Base-by-base conservation (phyloP, 495 filamentous ascomycete genomes). In the Lophium mytilinum region DNA sequence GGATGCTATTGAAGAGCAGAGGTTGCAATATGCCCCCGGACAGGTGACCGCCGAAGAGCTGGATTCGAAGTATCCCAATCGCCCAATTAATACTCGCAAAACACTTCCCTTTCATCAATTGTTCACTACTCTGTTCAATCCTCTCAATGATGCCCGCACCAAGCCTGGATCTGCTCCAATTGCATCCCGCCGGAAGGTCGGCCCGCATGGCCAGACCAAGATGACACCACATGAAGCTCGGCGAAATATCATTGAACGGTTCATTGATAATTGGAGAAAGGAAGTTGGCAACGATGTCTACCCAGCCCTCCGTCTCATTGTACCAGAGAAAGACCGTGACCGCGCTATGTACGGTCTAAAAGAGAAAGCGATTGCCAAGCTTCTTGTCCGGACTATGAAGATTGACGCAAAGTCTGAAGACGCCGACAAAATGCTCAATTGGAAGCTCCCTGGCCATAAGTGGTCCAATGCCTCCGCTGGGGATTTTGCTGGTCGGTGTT, bases 311-410 rank as follows among this genome's bases (percentile, higher is more conserved):
- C 81, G 93, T 36, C 76, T 98, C 50, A 94, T 97, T 63, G 73
- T 95, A n/a, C 89, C 90, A 0, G 89, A 92, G 63, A 95, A 95
- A 66, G 93, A 98, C 66, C 80, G 91, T 35, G 91, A 97, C 57
- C 81, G 93, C 36, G 86, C 87, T 36, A 90, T 95, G 81, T 98
- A 98, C 65, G 88, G 91, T 3, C 77, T 98, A 33, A 97, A 97
- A 69, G 93, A 98, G 73, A 90, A 87, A 69, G 81, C 81, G 14
- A 91, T 97, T 53, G 91, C 84, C 4, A 95, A 88, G 63, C 71
- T 98, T 40, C 75, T 97, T 5, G 88, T 97, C 37, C 88, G 88
- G 61, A 78, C 94, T 37, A 87, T 96, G 81, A 93, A 91, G 69
- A 95, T 98, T 65, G 86, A 91, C 72, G 88, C 85, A 68, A 83